A percentile compares a stretch with the other conserved stretches of the same genome.
phyloP scores from a whole-genome alignment of 2,329 filamentous ascomycete genomes.

The Trichophaea hybrida region DNA sequence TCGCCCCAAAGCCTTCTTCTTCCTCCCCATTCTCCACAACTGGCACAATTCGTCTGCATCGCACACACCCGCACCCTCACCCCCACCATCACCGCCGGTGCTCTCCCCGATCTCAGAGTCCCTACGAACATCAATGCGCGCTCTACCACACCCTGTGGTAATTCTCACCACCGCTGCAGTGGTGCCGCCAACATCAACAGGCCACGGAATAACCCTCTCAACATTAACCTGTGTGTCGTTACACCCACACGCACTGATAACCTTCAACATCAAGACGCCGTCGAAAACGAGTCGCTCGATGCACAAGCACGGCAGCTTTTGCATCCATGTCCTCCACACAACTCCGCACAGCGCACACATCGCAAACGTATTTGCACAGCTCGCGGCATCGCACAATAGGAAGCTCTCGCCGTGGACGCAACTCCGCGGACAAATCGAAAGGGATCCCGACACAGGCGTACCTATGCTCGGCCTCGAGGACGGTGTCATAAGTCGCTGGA shows the following conservation, averaged over 20 bases:
- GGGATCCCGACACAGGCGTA: not conserved
- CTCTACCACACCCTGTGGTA: slow-evolving; percentile 19
- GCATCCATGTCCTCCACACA: slow-evolving; percentile 16
- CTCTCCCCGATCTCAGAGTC: not conserved
- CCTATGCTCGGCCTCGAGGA: slow-evolving; percentile 15
- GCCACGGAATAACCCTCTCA: slow-evolving; percentile 26
- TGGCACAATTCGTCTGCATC: not conserved
- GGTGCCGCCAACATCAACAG: slow-evolving; percentile 17
- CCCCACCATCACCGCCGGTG: not conserved
- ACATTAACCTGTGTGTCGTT: slow-evolving; percentile 27
- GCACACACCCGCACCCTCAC: not conserved
- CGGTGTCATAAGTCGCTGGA: slow-evolving; percentile 17
- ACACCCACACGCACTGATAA: slow-evolving; percentile 22
- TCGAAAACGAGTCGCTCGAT: slow-evolving; percentile 20
- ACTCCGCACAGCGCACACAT: slow-evolving; percentile 15
- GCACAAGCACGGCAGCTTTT: slow-evolving; percentile 11
- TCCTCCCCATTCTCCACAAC: no score
- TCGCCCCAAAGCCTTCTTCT: not conserved
- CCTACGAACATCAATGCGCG: slow-evolving; percentile 19
- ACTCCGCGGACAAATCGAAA: not conserved
- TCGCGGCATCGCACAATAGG: not conserved
- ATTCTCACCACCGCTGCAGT: slow-evolving; percentile 7
- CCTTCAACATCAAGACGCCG: slow-evolving; percentile 27
- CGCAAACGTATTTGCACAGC: slow-evolving; percentile 16
- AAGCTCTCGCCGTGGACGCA: slow-evolving; percentile 6